phyloP scores from a whole-genome alignment of 768 basidiomycete species.

The Naganishia onofrii region DNA sequence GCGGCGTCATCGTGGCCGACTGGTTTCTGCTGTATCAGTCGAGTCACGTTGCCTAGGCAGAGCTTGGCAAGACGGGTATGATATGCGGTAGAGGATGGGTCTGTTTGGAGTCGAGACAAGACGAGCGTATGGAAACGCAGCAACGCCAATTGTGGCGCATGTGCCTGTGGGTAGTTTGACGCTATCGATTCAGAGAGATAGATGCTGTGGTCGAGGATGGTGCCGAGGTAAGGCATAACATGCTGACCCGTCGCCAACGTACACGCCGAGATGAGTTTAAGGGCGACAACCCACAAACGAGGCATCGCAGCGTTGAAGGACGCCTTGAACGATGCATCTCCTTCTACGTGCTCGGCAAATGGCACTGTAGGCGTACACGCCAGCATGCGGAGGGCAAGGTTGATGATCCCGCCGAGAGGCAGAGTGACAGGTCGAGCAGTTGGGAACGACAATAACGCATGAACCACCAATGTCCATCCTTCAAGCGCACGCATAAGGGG shows the following conservation, averaged over 20 bases:
- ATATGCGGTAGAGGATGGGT: slow-evolving; percentile 39
- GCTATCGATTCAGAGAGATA: slow-evolving; percentile 44
- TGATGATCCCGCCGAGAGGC: slow-evolving; percentile 47
- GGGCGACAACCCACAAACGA: slow-evolving; percentile 28
- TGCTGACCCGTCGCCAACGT: slow-evolving; percentile 40
- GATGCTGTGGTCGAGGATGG: slow-evolving; percentile 46
- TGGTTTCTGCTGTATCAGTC: slow-evolving; percentile 23
- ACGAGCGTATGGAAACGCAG: slow-evolving; percentile 41
- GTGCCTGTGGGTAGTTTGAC: slow-evolving; percentile 16
- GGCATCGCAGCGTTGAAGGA: slow-evolving; percentile 27
- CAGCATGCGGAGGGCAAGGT: slow-evolving; percentile 44
- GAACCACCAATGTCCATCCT: slow-evolving; percentile 13
- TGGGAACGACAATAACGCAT: slow-evolving; percentile 27
- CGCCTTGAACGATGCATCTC: slow-evolving; percentile 3
- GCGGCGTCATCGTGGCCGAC: slow-evolving; percentile 19
- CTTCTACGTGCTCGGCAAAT: slow-evolving; percentile 2
- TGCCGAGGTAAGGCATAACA: slow-evolving; percentile 46
- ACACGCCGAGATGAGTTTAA: slow-evolving; percentile 19
- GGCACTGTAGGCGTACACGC: slow-evolving; percentile 40
- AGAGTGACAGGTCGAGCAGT: slow-evolving; percentile 48
- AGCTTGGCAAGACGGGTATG: slow-evolving; percentile 41
- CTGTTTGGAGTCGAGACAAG: slow-evolving; percentile 31
- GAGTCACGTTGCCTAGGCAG: slow-evolving; percentile 35
- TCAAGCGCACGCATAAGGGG: slow-evolving; percentile 9
- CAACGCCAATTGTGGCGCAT: slow-evolving; percentile 36